Evolutionary conservation across 257 asterid species (phyloP).

Genomic region (Phtheirospermum japonicum): DNA sequence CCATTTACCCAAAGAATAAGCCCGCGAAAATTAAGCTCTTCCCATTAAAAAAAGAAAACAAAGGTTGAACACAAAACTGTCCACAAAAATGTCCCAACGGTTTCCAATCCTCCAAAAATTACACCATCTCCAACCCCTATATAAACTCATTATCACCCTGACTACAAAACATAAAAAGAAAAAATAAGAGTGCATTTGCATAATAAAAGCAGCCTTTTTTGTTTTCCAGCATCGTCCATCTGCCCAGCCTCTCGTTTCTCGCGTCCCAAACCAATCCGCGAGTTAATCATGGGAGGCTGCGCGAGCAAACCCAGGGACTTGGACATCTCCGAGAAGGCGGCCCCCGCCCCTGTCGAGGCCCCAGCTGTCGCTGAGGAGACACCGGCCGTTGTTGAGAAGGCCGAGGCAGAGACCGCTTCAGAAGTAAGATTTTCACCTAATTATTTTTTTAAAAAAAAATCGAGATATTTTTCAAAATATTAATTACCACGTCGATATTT

Average conservation of each 20-base stretch:
- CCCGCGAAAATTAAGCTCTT: constrained; percentile 26
- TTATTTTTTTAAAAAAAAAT: neutral
- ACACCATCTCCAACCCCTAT: constrained; percentile 28
- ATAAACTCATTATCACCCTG: constrained; percentile 36
- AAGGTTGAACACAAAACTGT: constrained; percentile 16
- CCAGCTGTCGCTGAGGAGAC: constrained; percentile 20
- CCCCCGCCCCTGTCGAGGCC: constrained; percentile 41
- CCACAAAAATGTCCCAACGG: constrained; percentile 29
- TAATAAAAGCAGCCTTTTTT: neutral
- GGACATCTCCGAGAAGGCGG: constrained; percentile 33
- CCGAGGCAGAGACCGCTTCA: constrained; percentile 35
- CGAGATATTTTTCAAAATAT: neutral
- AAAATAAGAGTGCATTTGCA: constrained; percentile 20
- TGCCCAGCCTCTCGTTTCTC: constrained; percentile 36
- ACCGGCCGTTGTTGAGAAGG: constrained; percentile 25
- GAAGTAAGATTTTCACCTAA: constrained; percentile 28
- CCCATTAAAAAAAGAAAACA: constrained; percentile 24
- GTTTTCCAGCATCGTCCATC: neutral
- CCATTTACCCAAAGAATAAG: constrained; percentile 13
- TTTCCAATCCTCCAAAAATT: constrained; percentile 5
- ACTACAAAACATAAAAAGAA: neutral
- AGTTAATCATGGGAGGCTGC: constrained; percentile 76
- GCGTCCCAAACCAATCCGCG: constrained; percentile 4
- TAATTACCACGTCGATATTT: neutral
- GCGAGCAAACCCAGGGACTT: constrained; percentile 78